Conservation (phyloP, 257 asterid species). For the Nicotiana knightiana region DNA sequence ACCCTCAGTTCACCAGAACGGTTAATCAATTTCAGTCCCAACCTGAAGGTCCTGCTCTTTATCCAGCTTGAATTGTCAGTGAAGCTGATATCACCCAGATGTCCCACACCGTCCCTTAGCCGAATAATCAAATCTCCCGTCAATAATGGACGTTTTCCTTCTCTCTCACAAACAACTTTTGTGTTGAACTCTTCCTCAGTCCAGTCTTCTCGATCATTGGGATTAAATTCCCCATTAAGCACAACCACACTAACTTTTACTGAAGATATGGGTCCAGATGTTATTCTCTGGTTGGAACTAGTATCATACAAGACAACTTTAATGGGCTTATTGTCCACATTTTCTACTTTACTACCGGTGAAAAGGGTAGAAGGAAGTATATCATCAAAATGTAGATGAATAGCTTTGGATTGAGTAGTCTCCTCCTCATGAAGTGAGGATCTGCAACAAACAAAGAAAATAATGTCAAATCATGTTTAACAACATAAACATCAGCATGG, state of each 20-base stretch:
- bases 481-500: background rate
- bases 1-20: conserved; percentile 28
- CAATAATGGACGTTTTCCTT: conserved; percentile 77
- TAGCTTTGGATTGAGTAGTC: conserved; percentile 29
- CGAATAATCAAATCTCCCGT: conserved; percentile 48
- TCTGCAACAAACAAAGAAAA: conserved; percentile 26
- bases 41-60: conserved; percentile 71
- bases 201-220: conserved; percentile 64
- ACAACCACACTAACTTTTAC: conserved; percentile 44
- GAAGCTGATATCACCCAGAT: conserved; percentile 50
- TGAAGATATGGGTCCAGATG: conserved; percentile 55
- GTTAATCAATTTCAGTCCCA: conserved; percentile 42
- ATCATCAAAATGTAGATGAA: conserved; percentile 44
- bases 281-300: conserved; percentile 25
- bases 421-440: conserved; percentile 29
- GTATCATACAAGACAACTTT: conserved; percentile 46
- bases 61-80: conserved; percentile 94
- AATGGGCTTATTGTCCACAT: conserved; percentile 26
- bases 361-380: conserved; percentile 46
- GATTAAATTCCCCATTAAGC: conserved; percentile 72
- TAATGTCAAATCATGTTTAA: background rate
- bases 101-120: conserved; percentile 64
- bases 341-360: conserved; percentile 44
- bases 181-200: conserved; percentile 40
- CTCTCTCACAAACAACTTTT: conserved; percentile 48